phyloP scores from a whole-genome alignment of 306 rosid species.

The Quillaja saponaria region DNA sequence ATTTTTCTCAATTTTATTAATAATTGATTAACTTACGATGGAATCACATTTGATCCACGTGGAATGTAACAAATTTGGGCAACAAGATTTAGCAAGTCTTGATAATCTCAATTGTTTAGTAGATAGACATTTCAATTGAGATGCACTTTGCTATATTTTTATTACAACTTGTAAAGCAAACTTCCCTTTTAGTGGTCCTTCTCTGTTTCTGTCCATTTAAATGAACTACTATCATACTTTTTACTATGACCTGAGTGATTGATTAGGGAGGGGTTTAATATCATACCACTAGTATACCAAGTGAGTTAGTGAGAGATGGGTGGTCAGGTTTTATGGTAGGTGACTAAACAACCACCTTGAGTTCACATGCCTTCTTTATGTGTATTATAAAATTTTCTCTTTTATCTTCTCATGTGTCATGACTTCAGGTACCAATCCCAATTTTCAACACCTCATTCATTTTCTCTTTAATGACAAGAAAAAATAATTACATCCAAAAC shows the following conservation, averaged over 20 bases:
- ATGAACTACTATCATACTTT: slow-evolving; percentile 38
- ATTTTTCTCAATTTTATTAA: too few relatives aligned
- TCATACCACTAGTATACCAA: slow-evolving; percentile 49
- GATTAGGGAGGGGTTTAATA: slow-evolving; percentile 48
- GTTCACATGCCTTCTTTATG: slow-evolving; percentile 61
- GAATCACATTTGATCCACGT: too few relatives aligned
- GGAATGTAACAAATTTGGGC: too few relatives aligned
- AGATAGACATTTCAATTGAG: slow-evolving; percentile 26
- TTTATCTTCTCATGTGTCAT: slow-evolving; percentile 37
- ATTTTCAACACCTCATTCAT: slow-evolving; percentile 60
- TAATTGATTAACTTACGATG: too few relatives aligned
- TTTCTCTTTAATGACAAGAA: slow-evolving; percentile 59
- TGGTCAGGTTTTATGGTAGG: slow-evolving; percentile 85
- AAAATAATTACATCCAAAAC: slow-evolving; percentile 48
- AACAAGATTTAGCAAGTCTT: too few relatives aligned
- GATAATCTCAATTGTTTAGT: neutral
- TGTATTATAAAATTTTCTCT: slow-evolving; percentile 45
- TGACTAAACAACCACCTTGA: slow-evolving; percentile 96
- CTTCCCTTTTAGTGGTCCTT: slow-evolving; percentile 40
- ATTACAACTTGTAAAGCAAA: too few relatives aligned
- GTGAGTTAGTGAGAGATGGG: slow-evolving; percentile 56
- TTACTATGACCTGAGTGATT: slow-evolving; percentile 31
- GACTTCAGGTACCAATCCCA: slow-evolving; percentile 42
- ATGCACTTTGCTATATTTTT: slow-evolving; percentile 25
- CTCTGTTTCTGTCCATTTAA: slow-evolving; percentile 10